Evolutionary conservation across 2,329 filamentous ascomycete genomes (phyloP), one percentile per base, ranked within the genome.

Genomic region (Botrytis pseudocinerea): DNA sequence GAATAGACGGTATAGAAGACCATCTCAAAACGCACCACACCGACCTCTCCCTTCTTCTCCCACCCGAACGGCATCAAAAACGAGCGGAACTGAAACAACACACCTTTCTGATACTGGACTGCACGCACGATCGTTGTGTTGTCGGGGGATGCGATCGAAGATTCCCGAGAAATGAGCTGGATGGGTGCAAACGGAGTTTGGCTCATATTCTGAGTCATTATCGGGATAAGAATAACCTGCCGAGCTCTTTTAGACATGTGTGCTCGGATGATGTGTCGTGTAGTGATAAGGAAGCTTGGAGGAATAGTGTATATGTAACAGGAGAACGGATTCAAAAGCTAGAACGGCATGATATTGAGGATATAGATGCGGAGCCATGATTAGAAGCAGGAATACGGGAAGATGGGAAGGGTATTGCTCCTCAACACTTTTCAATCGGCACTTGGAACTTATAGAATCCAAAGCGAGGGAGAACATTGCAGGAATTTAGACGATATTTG

Each of bases 31-130:
- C 22, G 5, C 59, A 61, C 22, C 9, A 40, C 35, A 40, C 40
- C 25, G 35, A 61, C 25, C 14, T 40, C 35, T 18, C 10, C 12
- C 35, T 0, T 16, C 59, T 61, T n/a, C 2, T 12, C 1, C 1
- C 22, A 0, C 3, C 0, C 0, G 35, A 61, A 1, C 35, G 38
- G 0, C 6, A 42, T 3, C 22, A 42, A 42, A 62, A 18, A n/a
- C 12, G 22, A 1, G 20, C 28, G 25, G 10, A 62, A 12, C 25
- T 62, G 0, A 9, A 40, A 28, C 22, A n/a, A n/a, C n/a, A n/a
- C 0, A 28, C 35, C 5, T 62, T 42, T 62, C 38, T 42, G 12
- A 61, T 42, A n/a, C 12, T 28, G 14, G 38, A 62, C 25, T 42
- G 60, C n/a, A 62, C 35, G 8, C 35, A 42, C 12, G 22, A 62